phyloP scores from a whole-genome alignment of 352 stramenopile species.

The Phytophthora brassicae region DNA sequence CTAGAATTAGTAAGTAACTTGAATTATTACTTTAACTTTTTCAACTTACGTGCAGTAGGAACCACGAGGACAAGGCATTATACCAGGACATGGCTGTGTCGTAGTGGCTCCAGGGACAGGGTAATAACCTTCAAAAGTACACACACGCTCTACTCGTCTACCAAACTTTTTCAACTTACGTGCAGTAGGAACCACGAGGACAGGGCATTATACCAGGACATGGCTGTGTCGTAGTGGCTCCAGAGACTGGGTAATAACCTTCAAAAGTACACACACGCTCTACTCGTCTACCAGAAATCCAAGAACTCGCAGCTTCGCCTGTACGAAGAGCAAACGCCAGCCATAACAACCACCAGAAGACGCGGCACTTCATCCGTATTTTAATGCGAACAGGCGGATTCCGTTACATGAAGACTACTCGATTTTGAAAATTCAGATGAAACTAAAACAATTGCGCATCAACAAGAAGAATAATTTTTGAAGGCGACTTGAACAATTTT shows the following conservation, averaged over 20 bases:
- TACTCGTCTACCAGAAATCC: slow-evolving; percentile 6
- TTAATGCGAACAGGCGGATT: too few relatives aligned
- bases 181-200: slow-evolving; percentile 61
- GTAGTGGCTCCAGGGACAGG: slow-evolving; percentile 37
- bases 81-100: slow-evolving; percentile 39
- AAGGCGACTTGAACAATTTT: too few relatives aligned
- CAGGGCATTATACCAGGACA: slow-evolving; percentile 46
- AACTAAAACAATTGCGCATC: too few relatives aligned
- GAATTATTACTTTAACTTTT: too few relatives aligned
- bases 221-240: slow-evolving; percentile 39
- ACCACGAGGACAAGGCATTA: slow-evolving; percentile 42
- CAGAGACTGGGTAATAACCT: slow-evolving; percentile 47
- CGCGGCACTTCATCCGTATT: slow-evolving; percentile 19
- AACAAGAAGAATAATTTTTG: too few relatives aligned
- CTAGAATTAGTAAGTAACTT: too few relatives aligned
- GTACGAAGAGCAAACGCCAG: slow-evolving; percentile 1
- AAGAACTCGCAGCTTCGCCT: slow-evolving; percentile 10
- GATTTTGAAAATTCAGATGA: too few relatives aligned
- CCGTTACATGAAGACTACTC: too few relatives aligned
- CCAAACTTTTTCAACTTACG: slow-evolving; percentile 33
- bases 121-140: slow-evolving; percentile 60
- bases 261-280: slow-evolving; percentile 44
- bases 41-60: slow-evolving; percentile 74
- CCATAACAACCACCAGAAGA: background rate
- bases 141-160: too few relatives aligned